phyloP scores from a whole-genome alignment of 1,284 basidiomycete genomes.

The Apiotrichum siamense region DNA sequence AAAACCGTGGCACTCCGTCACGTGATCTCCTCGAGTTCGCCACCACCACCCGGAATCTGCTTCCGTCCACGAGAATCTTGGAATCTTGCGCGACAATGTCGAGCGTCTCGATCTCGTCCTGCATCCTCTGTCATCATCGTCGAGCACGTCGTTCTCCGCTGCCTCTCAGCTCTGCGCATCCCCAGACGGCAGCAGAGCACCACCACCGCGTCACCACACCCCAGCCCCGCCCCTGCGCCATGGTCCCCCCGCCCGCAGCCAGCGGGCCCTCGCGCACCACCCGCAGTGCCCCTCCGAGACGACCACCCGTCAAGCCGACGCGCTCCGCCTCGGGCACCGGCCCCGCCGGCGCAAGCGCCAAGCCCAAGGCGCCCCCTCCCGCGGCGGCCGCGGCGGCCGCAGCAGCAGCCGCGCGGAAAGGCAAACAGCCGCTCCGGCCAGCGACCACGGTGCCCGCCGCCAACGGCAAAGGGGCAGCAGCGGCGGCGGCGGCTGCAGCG shows the following conservation, averaged over 20 bases:
- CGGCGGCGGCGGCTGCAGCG: not conserved
- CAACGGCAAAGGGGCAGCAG: not conserved
- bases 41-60: too few relatives aligned
- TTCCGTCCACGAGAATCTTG: too few relatives aligned
- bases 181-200: too few relatives aligned
- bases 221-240: too few relatives aligned
- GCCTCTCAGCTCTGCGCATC: too few relatives aligned
- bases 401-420: conserved; percentile 16
- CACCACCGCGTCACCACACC: too few relatives aligned
- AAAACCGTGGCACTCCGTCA: too few relatives aligned
- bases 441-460: conserved; percentile 1
- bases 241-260: conserved; percentile 4
- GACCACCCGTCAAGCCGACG: not conserved
- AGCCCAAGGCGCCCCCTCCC: conserved; percentile 2
- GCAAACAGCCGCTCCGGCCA: conserved; percentile 23
- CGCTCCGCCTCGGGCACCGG: conserved; percentile 5
- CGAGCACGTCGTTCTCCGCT: too few relatives aligned
- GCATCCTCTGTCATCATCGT: too few relatives aligned
- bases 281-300: not conserved
- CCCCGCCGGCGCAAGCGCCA: conserved; percentile 1
- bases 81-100: too few relatives aligned
- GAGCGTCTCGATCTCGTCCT: too few relatives aligned
- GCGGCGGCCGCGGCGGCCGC: conserved; percentile 8
- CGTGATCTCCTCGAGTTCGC: too few relatives aligned
- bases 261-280: not conserved